Evolutionary conservation across 495 filamentous ascomycete genomes (phyloP).

Genomic region (Astrothelium subdiscretum): DNA sequence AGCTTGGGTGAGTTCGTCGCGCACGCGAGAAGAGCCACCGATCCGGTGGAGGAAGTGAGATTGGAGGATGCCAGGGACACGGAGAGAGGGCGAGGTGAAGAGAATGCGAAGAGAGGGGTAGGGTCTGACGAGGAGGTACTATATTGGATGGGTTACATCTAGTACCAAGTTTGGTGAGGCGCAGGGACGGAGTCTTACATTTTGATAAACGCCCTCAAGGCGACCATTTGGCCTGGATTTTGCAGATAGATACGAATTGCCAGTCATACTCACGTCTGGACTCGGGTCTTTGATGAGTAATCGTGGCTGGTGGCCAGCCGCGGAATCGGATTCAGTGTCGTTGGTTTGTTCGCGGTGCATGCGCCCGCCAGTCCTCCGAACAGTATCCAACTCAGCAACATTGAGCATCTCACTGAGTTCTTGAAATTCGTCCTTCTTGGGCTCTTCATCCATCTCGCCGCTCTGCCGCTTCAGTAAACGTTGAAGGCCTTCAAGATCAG

Average conservation of each 20-base stretch:
- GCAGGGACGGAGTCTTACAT: slow-evolving; percentile 15
- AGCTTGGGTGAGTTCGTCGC: slow-evolving; percentile 41
- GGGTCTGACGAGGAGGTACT: slow-evolving; percentile 54
- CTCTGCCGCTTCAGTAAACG: slow-evolving; percentile 29
- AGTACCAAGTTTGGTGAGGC: background rate
- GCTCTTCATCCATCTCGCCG: slow-evolving; percentile 16
- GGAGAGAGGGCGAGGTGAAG: slow-evolving; percentile 54
- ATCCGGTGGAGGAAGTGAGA: slow-evolving; percentile 50
- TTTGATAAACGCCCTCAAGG: slow-evolving; percentile 21
- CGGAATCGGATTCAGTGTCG: slow-evolving; percentile 27
- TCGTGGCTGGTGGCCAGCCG: slow-evolving; percentile 26
- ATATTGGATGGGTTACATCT: slow-evolving; percentile 3
- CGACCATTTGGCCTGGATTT: slow-evolving; percentile 13
- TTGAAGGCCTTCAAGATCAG: slow-evolving; percentile 44
- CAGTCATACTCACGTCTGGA: slow-evolving; percentile 5
- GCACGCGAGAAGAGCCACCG: slow-evolving; percentile 40
- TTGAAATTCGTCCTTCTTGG: slow-evolving; percentile 40
- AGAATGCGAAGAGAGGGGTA: slow-evolving; percentile 49
- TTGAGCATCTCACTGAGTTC: slow-evolving; percentile 54
- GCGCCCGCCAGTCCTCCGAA: slow-evolving; percentile 41
- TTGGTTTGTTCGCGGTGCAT: slow-evolving; percentile 43
- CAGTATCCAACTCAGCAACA: slow-evolving; percentile 44
- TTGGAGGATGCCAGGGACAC: slow-evolving; percentile 53
- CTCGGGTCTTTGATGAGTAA: slow-evolving; percentile 28
- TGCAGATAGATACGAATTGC: slow-evolving; percentile 1